phyloP scores from a whole-genome alignment of 257 asterid genomes.

The Fraxinus quadrangulata region DNA sequence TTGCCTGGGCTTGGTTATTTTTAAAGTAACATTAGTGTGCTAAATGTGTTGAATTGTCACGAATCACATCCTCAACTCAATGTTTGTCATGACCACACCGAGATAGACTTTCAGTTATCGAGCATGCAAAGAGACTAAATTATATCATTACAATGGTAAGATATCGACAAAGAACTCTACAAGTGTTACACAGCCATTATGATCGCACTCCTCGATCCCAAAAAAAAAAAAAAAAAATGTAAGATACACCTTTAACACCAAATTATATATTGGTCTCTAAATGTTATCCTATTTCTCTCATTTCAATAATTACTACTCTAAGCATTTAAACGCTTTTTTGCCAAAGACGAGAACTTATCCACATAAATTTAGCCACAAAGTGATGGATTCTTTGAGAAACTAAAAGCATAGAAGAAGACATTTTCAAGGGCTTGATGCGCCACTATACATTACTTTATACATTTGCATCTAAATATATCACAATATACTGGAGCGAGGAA shows the following conservation, averaged over 20 bases:
- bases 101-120: too few relatives aligned
- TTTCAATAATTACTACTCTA: background rate
- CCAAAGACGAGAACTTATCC: conserved; percentile 4
- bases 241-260: background rate
- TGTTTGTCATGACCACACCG: too few relatives aligned
- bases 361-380: background rate
- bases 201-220: background rate
- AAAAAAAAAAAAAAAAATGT: too few relatives aligned
- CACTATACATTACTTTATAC: background rate
- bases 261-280: background rate
- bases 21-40: too few relatives aligned
- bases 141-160: too few relatives aligned
- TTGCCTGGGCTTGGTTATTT: too few relatives aligned
- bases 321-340: background rate
- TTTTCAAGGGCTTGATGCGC: background rate
- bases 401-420: conserved; percentile 5
- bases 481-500: background rate
- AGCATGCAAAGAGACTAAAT: too few relatives aligned
- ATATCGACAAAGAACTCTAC: background rate
- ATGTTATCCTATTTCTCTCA: background rate
- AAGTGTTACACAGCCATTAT: background rate
- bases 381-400: conserved; percentile 7
- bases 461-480: background rate
- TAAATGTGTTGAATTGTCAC: too few relatives aligned
- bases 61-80: too few relatives aligned